These are phyloP conservation scores for Penicillium vulpinum DNA, from an alignment of 2,329 filamentous ascomycete genomes.

Conservation along the genomic window DNA sequence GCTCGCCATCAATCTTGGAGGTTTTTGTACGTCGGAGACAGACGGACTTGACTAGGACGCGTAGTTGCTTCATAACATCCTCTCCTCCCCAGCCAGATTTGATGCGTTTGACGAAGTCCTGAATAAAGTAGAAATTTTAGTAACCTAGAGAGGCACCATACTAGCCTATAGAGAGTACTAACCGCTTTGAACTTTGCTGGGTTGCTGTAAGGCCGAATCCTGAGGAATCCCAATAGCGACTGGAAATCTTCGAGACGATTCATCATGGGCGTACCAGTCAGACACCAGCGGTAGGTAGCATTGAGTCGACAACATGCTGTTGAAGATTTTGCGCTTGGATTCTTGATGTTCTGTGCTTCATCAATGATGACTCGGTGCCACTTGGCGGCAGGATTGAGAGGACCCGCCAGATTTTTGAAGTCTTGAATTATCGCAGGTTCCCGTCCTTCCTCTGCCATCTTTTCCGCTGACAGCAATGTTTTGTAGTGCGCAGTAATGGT, in stretches of 20 bases:
- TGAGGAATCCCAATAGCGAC: conserved; percentile 73
- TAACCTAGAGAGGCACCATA: not conserved
- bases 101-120: conserved; percentile 56
- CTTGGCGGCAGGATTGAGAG: conserved; percentile 60
- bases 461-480: conserved; percentile 55
- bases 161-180: conserved; percentile 27
- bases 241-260: conserved; percentile 77
- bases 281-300: conserved; percentile 67
- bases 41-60: conserved; percentile 73
- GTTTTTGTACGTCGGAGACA: conserved; percentile 81
- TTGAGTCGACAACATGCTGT: conserved; percentile 60
- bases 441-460: conserved; percentile 51
- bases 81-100: conserved; percentile 43
- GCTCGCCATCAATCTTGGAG: conserved; percentile 75
- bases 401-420: conserved; percentile 13
- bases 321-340: conserved; percentile 63
- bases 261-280: conserved; percentile 87
- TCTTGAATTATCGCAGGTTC: conserved; percentile 22
- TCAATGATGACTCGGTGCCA: conserved; percentile 75
- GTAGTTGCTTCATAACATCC: conserved; percentile 68
- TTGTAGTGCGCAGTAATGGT: conserved; percentile 69
- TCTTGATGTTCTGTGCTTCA: conserved; percentile 81
- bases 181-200: conserved; percentile 62
- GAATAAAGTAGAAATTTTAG: not conserved
- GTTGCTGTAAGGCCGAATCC: conserved; percentile 71